These are phyloP conservation scores for Pleurotus pulmonarius DNA, from an alignment of 768 basidiomycete species.

Conservation along the genomic window DNA sequence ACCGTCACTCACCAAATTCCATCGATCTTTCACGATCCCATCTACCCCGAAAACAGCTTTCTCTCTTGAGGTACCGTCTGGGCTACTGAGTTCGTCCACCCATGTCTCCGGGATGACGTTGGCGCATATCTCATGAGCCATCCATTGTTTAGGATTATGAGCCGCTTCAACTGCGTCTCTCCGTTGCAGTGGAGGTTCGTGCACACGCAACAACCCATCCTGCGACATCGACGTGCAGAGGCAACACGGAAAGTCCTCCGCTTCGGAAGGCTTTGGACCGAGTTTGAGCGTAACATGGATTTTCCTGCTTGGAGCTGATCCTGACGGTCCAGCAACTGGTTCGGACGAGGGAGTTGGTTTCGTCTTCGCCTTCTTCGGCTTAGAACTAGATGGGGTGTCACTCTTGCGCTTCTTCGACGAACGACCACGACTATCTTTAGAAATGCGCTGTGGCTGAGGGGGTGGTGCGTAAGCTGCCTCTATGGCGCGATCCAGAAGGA, in stretches of 20 bases:
- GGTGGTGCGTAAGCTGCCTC: slow-evolving; percentile 27
- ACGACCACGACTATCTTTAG: slow-evolving; percentile 35
- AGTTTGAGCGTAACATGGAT: slow-evolving; percentile 64
- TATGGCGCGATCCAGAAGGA: slow-evolving; percentile 63
- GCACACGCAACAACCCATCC: slow-evolving; percentile 59
- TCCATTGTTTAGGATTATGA: slow-evolving; percentile 50
- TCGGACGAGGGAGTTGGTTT: slow-evolving; percentile 26
- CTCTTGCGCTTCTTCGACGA: slow-evolving; percentile 35
- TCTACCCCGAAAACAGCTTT: slow-evolving; percentile 79
- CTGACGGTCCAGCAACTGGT: slow-evolving; percentile 12
- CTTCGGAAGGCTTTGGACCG: slow-evolving; percentile 55
- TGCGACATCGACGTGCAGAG: slow-evolving; percentile 54
- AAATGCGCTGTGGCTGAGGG: slow-evolving; percentile 17
- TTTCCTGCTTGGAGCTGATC: slow-evolving; percentile 24
- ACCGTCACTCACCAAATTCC: slow-evolving; percentile 74
- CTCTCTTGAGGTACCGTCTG: slow-evolving; percentile 25
- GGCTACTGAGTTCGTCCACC: slow-evolving; percentile 68
- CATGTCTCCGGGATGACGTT: slow-evolving; percentile 87
- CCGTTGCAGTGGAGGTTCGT: slow-evolving; percentile 58
- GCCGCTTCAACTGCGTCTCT: slow-evolving; percentile 49
- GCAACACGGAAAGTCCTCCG: slow-evolving; percentile 62
- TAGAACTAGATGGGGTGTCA: slow-evolving; percentile 26
- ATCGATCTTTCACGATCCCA: slow-evolving; percentile 85
- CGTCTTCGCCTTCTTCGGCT: slow-evolving; percentile 46
- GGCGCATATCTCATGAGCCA: slow-evolving; percentile 81